Conservation (phyloP, 164 flowering plant species). For the Liriodendron chinense region DNA sequence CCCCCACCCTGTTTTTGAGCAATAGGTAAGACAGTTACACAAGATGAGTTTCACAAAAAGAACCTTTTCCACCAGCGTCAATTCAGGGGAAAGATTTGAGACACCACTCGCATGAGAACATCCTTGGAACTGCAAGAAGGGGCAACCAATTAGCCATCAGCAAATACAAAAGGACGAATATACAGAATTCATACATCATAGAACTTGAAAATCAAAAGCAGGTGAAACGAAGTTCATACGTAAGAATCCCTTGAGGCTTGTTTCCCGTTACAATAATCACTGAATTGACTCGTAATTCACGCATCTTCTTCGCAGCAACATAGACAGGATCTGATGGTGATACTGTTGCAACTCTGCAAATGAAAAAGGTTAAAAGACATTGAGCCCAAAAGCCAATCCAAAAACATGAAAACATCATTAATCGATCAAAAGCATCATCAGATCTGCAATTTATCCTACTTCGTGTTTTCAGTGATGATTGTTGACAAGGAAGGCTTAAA, state of each 20-base stretch:
- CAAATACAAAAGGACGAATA: neutral
- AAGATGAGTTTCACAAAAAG: neutral
- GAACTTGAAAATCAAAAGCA: constrained; percentile 7
- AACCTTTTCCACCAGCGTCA: constrained; percentile 95
- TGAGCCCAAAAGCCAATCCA: constrained; percentile 6
- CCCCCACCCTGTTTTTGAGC: neutral
- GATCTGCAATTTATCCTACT: constrained; percentile 34
- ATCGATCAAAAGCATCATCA: neutral
- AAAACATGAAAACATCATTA: constrained; percentile 3
- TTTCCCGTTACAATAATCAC: constrained; percentile 60
- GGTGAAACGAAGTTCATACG: constrained; percentile 41
- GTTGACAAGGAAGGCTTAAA: constrained; percentile 94
- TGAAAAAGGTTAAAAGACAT: constrained; percentile 7
- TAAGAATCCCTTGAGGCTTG: constrained; percentile 91
- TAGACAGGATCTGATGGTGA: constrained; percentile 88
- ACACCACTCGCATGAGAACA: constrained; percentile 92
- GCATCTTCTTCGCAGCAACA: constrained; percentile 87
- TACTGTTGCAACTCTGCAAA: constrained; percentile 72
- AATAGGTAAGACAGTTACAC: no score
- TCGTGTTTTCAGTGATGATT: constrained; percentile 66
- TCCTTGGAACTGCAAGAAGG: constrained; percentile 77
- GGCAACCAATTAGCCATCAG: neutral
- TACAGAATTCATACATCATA: neutral
- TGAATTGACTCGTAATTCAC: constrained; percentile 72
- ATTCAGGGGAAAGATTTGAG: constrained; percentile 90